A percentile compares a stretch with the other conserved stretches of the same genome.
These are phyloP conservation scores for Tricholoma furcatifolium DNA, from an alignment of 768 basidiomycete genomes.

Conservation along the genomic window DNA sequence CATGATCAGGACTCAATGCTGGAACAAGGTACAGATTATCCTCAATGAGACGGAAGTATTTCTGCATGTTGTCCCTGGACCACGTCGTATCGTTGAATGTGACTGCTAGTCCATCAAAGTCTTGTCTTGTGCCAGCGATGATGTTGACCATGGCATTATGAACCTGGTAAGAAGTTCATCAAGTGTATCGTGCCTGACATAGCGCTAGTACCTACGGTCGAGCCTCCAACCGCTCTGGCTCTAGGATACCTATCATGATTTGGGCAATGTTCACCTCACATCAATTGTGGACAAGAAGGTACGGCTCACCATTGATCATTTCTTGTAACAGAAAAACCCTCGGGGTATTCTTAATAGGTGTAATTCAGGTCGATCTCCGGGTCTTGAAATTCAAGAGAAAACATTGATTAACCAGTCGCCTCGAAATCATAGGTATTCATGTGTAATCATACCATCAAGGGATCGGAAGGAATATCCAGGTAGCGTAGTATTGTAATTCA, in stretches of 20 bases:
- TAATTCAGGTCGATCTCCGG: constrained; percentile 27
- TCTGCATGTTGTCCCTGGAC: constrained; percentile 28
- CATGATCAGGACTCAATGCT: constrained; percentile 21
- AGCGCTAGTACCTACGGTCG: constrained; percentile 18
- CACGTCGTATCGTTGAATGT: constrained; percentile 25
- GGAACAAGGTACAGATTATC: constrained; percentile 20
- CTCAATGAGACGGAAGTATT: constrained; percentile 29
- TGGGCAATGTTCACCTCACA: background rate
- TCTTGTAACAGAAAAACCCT: constrained; percentile 23
- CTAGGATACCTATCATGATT: constrained; percentile 25
- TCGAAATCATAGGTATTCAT: background rate
- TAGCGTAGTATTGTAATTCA: constrained; percentile 26
- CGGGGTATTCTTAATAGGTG: constrained; percentile 27
- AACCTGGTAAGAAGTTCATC: constrained; percentile 11
- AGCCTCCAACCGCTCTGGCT: constrained; percentile 28
- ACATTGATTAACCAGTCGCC: background rate
- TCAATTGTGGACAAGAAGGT: background rate
- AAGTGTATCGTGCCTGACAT: background rate
- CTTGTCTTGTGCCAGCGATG: constrained; percentile 20
- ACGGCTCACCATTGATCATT: constrained; percentile 22
- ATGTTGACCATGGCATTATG: constrained; percentile 30
- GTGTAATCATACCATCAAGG: constrained; percentile 17
- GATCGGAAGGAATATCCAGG: constrained; percentile 23
- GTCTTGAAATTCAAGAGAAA: constrained; percentile 16
- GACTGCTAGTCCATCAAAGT: constrained; percentile 24